Conservation (phyloP, 2,329 filamentous ascomycete species). For the Pyricularia grisea region DNA sequence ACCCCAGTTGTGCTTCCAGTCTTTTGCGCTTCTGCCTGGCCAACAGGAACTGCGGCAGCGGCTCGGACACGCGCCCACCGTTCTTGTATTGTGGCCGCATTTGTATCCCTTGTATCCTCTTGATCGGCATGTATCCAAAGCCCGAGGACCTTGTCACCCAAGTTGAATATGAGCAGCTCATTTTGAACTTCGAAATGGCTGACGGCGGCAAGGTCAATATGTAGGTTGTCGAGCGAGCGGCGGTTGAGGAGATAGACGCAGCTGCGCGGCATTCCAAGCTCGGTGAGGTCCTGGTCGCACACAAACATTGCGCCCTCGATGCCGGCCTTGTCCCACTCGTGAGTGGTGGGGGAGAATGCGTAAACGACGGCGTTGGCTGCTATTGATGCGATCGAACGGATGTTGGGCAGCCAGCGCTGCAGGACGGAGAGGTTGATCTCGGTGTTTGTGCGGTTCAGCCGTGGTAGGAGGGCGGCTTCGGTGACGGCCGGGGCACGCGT, state of each 20-base stretch:
- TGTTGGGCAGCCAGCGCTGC: slow-evolving; percentile 66
- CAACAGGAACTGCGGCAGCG: slow-evolving; percentile 2
- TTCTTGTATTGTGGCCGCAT: slow-evolving; percentile 25
- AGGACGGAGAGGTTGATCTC: slow-evolving; percentile 84
- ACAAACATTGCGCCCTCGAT: slow-evolving; percentile 87
- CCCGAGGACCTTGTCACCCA: slow-evolving; percentile 33
- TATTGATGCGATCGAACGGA: slow-evolving; percentile 66
- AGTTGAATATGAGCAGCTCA: slow-evolving; percentile 42
- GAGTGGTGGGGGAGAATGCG: slow-evolving; percentile 55
- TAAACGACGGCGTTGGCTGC: slow-evolving; percentile 85
- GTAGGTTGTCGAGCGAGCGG: slow-evolving; percentile 60
- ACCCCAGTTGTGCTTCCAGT: neutral
- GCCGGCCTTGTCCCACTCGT: slow-evolving; percentile 74
- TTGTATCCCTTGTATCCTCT: slow-evolving; percentile 12
- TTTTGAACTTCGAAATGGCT: slow-evolving; percentile 53
- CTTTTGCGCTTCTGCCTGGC: neutral
- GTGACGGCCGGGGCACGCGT: slow-evolving; percentile 24
- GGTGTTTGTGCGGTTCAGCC: slow-evolving; percentile 59
- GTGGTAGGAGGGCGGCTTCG: slow-evolving; percentile 38
- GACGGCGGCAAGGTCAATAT: slow-evolving; percentile 52
- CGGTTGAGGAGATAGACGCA: slow-evolving; percentile 68
- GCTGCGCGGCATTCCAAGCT: slow-evolving; percentile 28
- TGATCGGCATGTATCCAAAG: slow-evolving; percentile 39
- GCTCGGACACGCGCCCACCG: slow-evolving; percentile 24
- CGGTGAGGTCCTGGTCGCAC: slow-evolving; percentile 49